A percentile compares a stretch with the other conserved stretches of the same genome.
Evolutionary conservation across 2,329 filamentous ascomycete species (phyloP).

Genomic region (Dichotomopilus funicola): DNA sequence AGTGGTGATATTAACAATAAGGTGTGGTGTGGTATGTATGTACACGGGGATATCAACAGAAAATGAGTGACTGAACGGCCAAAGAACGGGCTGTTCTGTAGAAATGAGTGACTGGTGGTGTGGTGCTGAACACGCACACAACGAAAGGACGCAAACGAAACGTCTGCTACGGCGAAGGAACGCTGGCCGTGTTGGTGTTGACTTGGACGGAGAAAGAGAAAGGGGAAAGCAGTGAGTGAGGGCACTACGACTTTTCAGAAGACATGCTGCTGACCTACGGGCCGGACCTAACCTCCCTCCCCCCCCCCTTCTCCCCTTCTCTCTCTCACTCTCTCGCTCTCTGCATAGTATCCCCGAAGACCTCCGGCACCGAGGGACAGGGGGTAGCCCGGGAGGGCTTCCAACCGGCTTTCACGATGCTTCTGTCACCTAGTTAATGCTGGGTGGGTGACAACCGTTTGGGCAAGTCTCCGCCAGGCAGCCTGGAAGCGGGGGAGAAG

Average conservation of each 20-base stretch:
- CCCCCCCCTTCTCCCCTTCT: too few species aligned
- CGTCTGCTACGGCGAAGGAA: slow-evolving; percentile 26
- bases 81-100: slow-evolving; percentile 21
- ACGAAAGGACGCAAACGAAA: slow-evolving; percentile 31
- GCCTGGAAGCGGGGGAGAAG: neutral
- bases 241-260: slow-evolving; percentile 18
- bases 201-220: slow-evolving; percentile 19
- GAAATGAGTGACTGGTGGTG: slow-evolving; percentile 25
- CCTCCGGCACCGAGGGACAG: neutral
- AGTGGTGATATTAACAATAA: slow-evolving; percentile 15
- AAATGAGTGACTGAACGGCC: slow-evolving; percentile 18
- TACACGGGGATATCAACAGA: slow-evolving; percentile 1
- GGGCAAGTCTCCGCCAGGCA: too few species aligned
- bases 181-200: slow-evolving; percentile 24
- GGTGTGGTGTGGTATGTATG: slow-evolving; percentile 1
- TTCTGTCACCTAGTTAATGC: neutral
- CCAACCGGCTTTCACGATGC: neutral
- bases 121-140: slow-evolving; percentile 22
- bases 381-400: neutral
- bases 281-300: too few species aligned
- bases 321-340: too few species aligned
- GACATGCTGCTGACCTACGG: neutral
- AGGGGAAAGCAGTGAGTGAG: slow-evolving; percentile 6
- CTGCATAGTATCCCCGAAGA: too few species aligned
- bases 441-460: neutral